A percentile compares a stretch with the other conserved stretches of the same genome.
These are phyloP conservation scores for Pisolithus albus DNA, from an alignment of 768 basidiomycete genomes.

Conservation along the genomic window DNA sequence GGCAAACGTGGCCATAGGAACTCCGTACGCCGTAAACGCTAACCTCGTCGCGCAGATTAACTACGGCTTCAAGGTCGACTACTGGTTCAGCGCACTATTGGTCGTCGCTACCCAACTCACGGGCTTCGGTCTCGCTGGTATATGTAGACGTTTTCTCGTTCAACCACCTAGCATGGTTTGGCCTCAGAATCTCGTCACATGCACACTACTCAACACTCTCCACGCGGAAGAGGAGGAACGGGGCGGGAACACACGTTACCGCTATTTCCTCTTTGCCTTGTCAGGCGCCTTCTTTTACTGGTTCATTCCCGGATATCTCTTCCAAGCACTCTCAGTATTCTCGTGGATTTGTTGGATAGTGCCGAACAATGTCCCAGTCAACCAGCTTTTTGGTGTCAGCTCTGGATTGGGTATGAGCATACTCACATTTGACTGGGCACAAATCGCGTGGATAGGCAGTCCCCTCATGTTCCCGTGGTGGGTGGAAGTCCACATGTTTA, in stretches of 20 bases:
- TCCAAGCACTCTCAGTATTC: conserved; percentile 81
- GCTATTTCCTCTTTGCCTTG: conserved; percentile 69
- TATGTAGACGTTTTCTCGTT: conserved; percentile 85
- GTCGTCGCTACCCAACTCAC: conserved; percentile 90
- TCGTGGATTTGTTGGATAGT: conserved; percentile 90
- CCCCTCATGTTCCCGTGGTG: conserved; percentile 90
- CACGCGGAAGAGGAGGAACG: conserved; percentile 77
- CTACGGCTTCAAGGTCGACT: conserved; percentile 59
- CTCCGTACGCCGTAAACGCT: conserved; percentile 81
- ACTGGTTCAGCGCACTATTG: conserved; percentile 77
- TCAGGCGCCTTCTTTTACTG: conserved; percentile 74
- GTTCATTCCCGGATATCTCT: conserved; percentile 91
- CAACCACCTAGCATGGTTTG: conserved; percentile 99
- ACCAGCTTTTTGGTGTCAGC: conserved; percentile 83
- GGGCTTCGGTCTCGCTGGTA: conserved; percentile 88
- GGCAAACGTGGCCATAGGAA: conserved; percentile 75
- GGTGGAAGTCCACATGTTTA: conserved; percentile 87
- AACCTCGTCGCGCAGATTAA: conserved; percentile 75
- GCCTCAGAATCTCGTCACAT: conserved; percentile 91
- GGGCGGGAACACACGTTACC: conserved; percentile 64
- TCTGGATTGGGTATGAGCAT: conserved; percentile 85
- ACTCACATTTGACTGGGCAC: conserved; percentile 90
- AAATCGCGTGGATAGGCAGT: conserved; percentile 64
- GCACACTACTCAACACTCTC: conserved; percentile 92
- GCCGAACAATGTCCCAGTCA: conserved; percentile 75